These are phyloP conservation scores for Grosmannia serpens DNA, from an alignment of 2,329 filamentous ascomycete species.

Conservation along the genomic window DNA sequence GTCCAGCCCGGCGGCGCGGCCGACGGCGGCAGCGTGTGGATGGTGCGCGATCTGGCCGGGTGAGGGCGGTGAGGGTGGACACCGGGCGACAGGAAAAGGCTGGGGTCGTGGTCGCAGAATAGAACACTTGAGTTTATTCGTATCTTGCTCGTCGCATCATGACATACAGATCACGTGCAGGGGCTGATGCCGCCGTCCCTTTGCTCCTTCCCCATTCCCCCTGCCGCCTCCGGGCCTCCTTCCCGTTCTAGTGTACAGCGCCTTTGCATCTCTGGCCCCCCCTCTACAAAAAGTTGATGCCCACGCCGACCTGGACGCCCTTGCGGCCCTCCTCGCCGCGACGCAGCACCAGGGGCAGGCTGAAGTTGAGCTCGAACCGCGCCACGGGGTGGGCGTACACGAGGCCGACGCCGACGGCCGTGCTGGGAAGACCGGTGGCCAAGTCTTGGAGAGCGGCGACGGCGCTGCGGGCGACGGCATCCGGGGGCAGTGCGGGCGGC, in stretches of 20 bases:
- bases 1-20: conserved; percentile 23
- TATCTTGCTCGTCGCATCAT: not conserved
- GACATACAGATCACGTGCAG: not conserved
- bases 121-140: no score
- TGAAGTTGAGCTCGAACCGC: conserved; percentile 92
- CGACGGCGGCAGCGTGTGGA: conserved; percentile 23
- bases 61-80: not conserved
- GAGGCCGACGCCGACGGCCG: conserved; percentile 77
- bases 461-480: conserved; percentile 42
- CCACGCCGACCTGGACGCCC: conserved; percentile 88
- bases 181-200: not conserved
- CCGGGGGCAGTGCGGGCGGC: conserved; percentile 27
- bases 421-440: conserved; percentile 64
- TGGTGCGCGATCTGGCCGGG: conserved; percentile 27
- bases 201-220: not conserved
- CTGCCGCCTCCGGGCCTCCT: not conserved
- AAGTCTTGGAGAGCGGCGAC: conserved; percentile 56
- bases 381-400: conserved; percentile 94
- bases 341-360: conserved; percentile 69
- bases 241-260: not conserved
- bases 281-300: conserved; percentile 79
- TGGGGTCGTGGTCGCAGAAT: no score
- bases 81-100: no score
- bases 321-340: conserved; percentile 81
- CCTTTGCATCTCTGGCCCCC: not conserved